Base-by-base conservation (phyloP, 495 filamentous ascomycete genomes). In the Bacidia gigantensis region DNA sequence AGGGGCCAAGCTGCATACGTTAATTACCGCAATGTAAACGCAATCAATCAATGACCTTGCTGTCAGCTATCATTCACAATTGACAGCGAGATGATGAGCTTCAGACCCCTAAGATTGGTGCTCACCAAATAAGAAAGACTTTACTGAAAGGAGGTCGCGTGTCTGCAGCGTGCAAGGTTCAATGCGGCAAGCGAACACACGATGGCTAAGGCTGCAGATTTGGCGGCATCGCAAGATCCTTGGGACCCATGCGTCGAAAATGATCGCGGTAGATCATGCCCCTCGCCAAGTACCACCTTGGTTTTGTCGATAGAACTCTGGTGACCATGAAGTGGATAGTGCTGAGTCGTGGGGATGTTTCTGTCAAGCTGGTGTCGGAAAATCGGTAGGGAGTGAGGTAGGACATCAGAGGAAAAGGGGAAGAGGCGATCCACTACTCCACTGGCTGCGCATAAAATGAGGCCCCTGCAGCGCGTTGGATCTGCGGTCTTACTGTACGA, bases 381-480 rank as follows among this genome's bases (percentile, higher is more conserved):
- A 44, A 5, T 44, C 7, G 9, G 41, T 7, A 9, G 41, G 41
- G 17, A 18, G 41, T 44, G 17, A 22, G 20, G 14, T 44, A 17
- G 47, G 47, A 49, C 35, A 29, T 22, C 17, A 9, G 17, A 46
- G 3, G 44, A 46, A 24, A 26, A 46, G 20, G 20, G 44, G 11
- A 24, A 46, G 44, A 2, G 29, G 29, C 29, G 44, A 46, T 35
- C 29, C 29, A 35, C 29, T 35, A 5, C 14, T 3, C 47, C 47
- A 49, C 47, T 49, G 47, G 47, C 26, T 38, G 47, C 47, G 47
- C 47, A 49, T 49, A 49, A 49, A 49, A n/a, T 25, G 18, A 32
- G 23, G 47, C 47, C 47, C 47, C 47, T 49, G 47, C 47, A 49
- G 25, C 24, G 24, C 17, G 47, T 35, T 49, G 47, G 47, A 49